Evolutionary conservation across 2,329 filamentous ascomycete species (phyloP), one percentile per base, ranked within the genome.

Genomic region (Leptographium wingfieldii): DNA sequence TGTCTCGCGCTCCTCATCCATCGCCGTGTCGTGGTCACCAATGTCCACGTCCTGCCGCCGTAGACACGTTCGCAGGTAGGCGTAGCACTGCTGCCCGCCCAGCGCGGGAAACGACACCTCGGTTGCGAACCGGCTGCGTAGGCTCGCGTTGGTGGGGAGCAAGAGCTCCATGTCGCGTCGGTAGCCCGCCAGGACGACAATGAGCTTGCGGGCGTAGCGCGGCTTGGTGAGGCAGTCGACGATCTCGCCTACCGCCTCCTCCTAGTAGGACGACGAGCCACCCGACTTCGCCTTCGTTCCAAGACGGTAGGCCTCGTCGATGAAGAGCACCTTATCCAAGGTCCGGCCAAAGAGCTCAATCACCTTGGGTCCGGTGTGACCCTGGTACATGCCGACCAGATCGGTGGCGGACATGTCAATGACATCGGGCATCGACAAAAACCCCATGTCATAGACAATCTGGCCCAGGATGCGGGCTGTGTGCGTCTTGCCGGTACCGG

Each of bases 391-490:
- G 0, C 82, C 87, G 0, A 91, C 76, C 0, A 92, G 68, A 35
- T 91, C 85, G 0, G 82, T 82, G 0, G 85, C 83, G 0, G 87
- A 90, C 53, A 77, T 81, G 58, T 90, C 84, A 0, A 84, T 14
- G 19, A 59, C 58, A 31, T 85, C 80, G 0, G 75, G 77, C 0
- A 74, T 74, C 0, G 80, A 71, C 0, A 92, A 71, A 31, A 91
- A 80, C 0, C 86, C 86, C 76, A 90, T 81, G 64, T 90, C 82
- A 66, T 88, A 90, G 67, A 82, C 91, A 0, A 91, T 74, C 63
- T 88, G 80, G 2, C 87, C 87, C 77, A 91, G 87, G 63, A 85
- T 87, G n/a, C 78, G 73, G 0, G 88, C 88, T 0, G 76, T 89
- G 0, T 83, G 84, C 0, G 87, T 89, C 66, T 91, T 91, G 0